Base-by-base conservation (phyloP, 305 asterid genomes). In the Solanum hybrid region DNA sequence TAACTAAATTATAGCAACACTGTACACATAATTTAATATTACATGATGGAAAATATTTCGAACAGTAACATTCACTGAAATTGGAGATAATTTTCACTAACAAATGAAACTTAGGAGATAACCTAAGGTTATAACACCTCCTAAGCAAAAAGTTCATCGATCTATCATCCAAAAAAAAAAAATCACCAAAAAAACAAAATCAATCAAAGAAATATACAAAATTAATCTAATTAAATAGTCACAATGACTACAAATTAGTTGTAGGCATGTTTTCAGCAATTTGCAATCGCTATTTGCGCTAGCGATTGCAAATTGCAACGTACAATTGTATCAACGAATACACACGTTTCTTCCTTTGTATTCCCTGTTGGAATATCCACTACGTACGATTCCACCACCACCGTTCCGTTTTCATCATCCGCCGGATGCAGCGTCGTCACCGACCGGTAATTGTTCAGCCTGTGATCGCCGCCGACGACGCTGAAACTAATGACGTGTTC, bases 351-450 rank as follows among this genome's bases (percentile, higher is more conserved):
- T 16, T 97, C 99, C 71, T 85, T 91, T 0, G 98, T 95, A 81
- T 97, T 97, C 90, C 97, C 99, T 88, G 66, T 91, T 64, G 99
- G 98, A 37, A 95, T 90, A 77, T 97, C 99, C 81, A 97, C 99
- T 84, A 95, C 96, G 72, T 96, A 97, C 78, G 98, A 97, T 20
- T 97, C 99, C 88, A 96, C 97, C 60, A 96, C 95, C 92, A 95
- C 92, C 84, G 98, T 94, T 29, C 91, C 92, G 10, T 82, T 86
- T 7, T 60, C 72, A 16, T 92, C 87, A 24, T 76, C 88, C 8
- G 90, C 56, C 6, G 89, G 80, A 88, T 96, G 98, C 24, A 97
- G 92, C 3, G 98, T 96, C 10, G 98, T 97, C 2, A 97, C 97
- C 1, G 99, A 97, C 34, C 96, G 88, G 90, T 97, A 97, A 88